Evolutionary conservation across 805 yeast genomes (phyloP), one percentile per base, ranked within the genome.

Genomic region (Nakazawaea pomicola): DNA sequence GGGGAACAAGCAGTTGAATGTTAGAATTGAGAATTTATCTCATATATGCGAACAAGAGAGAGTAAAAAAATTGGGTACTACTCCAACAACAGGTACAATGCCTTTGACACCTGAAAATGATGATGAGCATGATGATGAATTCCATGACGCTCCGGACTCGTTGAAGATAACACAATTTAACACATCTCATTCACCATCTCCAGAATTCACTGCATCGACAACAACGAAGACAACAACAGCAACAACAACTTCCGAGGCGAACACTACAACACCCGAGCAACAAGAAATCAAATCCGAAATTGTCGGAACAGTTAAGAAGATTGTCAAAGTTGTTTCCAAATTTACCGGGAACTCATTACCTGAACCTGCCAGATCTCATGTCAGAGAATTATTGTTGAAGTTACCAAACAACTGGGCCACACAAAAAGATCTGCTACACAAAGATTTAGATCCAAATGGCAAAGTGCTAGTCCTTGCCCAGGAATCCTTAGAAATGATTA

Each of bases 401-500:
- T 67, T 91, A 35, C 99, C 98, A 1, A 61, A 72, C 29, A 74
- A 80, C 52, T 75, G 91, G 91, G 76, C 89, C 2, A 12, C 17
- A 10, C 41, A 41, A 17, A 27, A 39, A 38, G 50, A 20, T 11
- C 32, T 39, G 18, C 62, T 62, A 53, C 58, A 45, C 52, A 49
- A 32, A 45, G 51, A 18, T 52, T 57, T 16, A 45, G 66, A 69
- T 47, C 64, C 76, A 8, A 84, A 87, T 55, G 87, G 85, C 17
- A 78, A 82, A 47, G 85, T 88, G 1, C 63, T 93, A 19, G 72
- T 84, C 4, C 68, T 91, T 46, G 97, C 98, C 0, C 83, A 83
- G 49, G 99, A 93, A 59, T 82, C 96, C 0, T 64, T 91, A 36
- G 93, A 84, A 32, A 85, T 90, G 88, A 82, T 91, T 28, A 73